Base-by-base conservation (phyloP, 345 rosid genomes). In the Isatis tinctoria region DNA sequence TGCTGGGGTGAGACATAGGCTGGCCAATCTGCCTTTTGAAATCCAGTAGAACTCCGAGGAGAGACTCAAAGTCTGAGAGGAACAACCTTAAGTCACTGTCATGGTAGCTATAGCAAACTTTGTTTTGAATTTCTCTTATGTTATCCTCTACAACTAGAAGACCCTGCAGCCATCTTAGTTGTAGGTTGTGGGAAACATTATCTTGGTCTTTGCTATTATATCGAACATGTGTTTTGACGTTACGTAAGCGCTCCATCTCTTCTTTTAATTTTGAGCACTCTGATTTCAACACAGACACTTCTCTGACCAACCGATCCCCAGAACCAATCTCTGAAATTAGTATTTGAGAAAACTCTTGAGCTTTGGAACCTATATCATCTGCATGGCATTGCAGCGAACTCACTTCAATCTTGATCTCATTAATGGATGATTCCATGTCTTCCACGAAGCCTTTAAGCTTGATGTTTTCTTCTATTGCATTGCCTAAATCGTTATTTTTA, bases 261-360 rank as follows among this genome's bases (percentile, higher is more conserved):
- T 63, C 81, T 82, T 90, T 90, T 79, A 92, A 83, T 75, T 85
- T 85, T 28, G 83, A 86, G 77, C 97, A 88, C 77, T 92, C 99
- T 18, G 85, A 88, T 78, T 90, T 92, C 73, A 95, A 82, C 39
- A 74, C 73, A 41, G 92, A 88, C 66, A 92, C 96, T 85, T 92
- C 93, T 70, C 81, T 86, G 9, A 80, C 84, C 67, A 95, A 82
- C 56, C 82, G 85, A 72, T 87, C 91, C 36, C 97, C 92, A 9
- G 99, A 91, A 62, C 86, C 82, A 83, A 90, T 85, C 88, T 95
- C 99, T 48, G 84, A 78, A 52, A 81, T 82, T 72, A 95, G 97
- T 74, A 81, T 86, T 82, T 83, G 87, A 14, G 95, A 64, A 71
- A 95, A 81, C 5, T 78, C 87, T 69, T 83, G 87, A 57, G 92